phyloP scores from a whole-genome alignment of 2,329 filamentous ascomycete genomes.

The Ophiocordyceps camponoti-floridani region DNA sequence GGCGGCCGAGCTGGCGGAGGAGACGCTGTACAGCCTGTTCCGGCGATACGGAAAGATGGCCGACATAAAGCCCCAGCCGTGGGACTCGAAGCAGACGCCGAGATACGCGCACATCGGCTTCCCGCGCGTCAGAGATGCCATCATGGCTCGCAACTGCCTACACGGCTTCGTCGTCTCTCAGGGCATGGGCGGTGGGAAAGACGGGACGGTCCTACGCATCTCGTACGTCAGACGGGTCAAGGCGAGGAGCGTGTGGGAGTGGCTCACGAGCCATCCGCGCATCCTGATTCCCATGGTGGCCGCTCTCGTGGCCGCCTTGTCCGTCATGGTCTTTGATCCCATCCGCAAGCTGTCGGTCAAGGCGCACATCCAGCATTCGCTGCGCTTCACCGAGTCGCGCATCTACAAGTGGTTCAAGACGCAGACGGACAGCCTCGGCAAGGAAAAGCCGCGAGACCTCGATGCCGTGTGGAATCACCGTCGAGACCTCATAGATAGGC shows the following conservation, averaged over 20 bases:
- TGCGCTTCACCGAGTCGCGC: conserved; percentile 55
- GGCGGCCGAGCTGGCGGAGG: conserved; percentile 66
- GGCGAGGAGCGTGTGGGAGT: conserved; percentile 66
- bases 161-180: conserved; percentile 65
- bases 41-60: conserved; percentile 78
- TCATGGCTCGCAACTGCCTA: conserved; percentile 83
- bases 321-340: conserved; percentile 82
- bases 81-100: conserved; percentile 71
- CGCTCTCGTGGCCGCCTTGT: conserved; percentile 64
- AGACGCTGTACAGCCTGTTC: conserved; percentile 74
- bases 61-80: conserved; percentile 67
- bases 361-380: conserved; percentile 61
- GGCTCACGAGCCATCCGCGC: conserved; percentile 69
- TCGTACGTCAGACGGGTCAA: conserved; percentile 71
- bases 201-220: conserved; percentile 60
- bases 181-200: conserved; percentile 52
- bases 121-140: conserved; percentile 50
- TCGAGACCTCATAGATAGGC: conserved; percentile 61
- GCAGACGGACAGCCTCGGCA: conserved; percentile 38
- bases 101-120: conserved; percentile 71
- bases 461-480: conserved; percentile 78
- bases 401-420: conserved; percentile 65
- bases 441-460: conserved; percentile 45
- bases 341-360: conserved; percentile 89
- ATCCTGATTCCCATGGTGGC: conserved; percentile 74